A percentile compares a stretch with the other conserved stretches of the same genome.
Evolutionary conservation across 305 asterid species (phyloP).

Genomic region (Stenogyne calaminthoides): DNA sequence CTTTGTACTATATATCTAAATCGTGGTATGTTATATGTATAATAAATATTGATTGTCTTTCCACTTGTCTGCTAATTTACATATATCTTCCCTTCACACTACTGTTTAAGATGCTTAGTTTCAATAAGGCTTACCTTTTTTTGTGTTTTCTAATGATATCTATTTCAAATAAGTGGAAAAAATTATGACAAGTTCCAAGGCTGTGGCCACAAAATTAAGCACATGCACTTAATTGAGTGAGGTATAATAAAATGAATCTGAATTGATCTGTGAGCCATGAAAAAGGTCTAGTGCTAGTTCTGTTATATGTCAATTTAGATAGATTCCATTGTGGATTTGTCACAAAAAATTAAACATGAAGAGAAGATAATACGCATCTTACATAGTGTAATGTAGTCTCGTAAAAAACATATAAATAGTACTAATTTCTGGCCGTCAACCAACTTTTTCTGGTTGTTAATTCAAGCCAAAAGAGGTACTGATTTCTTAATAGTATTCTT

Average conservation of each 20-base stretch:
- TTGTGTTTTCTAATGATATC: not conserved
- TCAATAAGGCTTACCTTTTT: slow-evolving; percentile 5
- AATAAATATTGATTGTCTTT: slow-evolving; percentile 8
- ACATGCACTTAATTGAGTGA: slow-evolving; percentile 2
- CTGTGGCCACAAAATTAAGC: not conserved
- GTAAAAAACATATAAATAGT: not conserved
- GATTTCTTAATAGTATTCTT: slow-evolving; percentile 11
- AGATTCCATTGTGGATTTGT: slow-evolving; percentile 16
- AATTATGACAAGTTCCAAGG: slow-evolving; percentile 16
- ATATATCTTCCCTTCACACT: slow-evolving; percentile 13
- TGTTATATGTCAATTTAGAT: slow-evolving; percentile 17
- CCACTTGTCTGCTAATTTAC: slow-evolving; percentile 14
- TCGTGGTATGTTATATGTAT: slow-evolving; percentile 67
- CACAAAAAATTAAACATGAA: not conserved
- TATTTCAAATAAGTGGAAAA: not conserved
- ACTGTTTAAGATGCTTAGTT: slow-evolving; percentile 15
- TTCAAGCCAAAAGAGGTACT: not conserved
- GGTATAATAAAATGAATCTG: slow-evolving; percentile 11
- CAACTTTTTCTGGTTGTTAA: not conserved
- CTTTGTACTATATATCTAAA: slow-evolving; percentile 72
- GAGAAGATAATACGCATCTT: not conserved
- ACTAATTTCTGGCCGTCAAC: no score
- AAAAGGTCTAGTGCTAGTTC: not conserved
- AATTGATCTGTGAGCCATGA: not conserved
- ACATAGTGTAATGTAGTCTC: not conserved